Percentiles rank a stretch among this genome's conserved stretches.
Conservation (phyloP, 495 filamentous ascomycete species). For the Lichenothelia convexa region DNA sequence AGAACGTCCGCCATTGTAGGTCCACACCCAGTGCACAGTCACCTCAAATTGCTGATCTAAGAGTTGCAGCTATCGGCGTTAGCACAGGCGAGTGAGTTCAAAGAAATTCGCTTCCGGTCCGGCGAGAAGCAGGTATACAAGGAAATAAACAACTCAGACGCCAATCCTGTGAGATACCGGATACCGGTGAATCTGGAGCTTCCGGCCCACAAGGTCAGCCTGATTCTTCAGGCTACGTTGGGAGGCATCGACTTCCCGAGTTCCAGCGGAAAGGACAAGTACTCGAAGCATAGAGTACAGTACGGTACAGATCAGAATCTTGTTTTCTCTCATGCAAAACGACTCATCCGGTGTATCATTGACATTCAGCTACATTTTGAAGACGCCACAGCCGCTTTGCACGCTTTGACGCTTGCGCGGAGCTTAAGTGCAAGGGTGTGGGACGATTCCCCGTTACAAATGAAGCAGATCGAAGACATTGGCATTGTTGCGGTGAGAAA, state of each 20-base stretch:
- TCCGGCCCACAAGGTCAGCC: conserved; percentile 66
- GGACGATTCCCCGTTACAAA: conserved; percentile 69
- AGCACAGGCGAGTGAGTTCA: conserved; percentile 60
- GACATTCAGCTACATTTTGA: conserved; percentile 57
- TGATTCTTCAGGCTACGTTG: conserved; percentile 69
- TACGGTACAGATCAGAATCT: conserved; percentile 49
- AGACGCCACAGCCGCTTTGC: conserved; percentile 47
- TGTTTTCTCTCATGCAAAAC: conserved; percentile 56
- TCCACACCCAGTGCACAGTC: conserved; percentile 2
- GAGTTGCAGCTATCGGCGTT: conserved; percentile 38
- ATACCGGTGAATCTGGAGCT: conserved; percentile 59
- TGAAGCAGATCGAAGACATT: conserved; percentile 75
- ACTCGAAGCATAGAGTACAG: conserved; percentile 39
- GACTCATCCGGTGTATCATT: conserved; percentile 65
- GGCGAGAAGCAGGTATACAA: conserved; percentile 62
- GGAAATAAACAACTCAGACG: conserved; percentile 56
- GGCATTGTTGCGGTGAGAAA: conserved; percentile 64
- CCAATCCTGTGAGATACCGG: conserved; percentile 58
- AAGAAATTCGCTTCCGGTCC: conserved; percentile 53
- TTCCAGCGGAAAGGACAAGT: conserved; percentile 42
- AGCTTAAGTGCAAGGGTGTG: conserved; percentile 65
- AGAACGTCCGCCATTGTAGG: conserved; percentile 56
- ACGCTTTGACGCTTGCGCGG: conserved; percentile 61
- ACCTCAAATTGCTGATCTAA: neutral
- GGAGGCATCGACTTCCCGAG: conserved; percentile 54